phyloP scores from a whole-genome alignment of 2,329 filamentous ascomycete species.

The Aspergillus sp. region DNA sequence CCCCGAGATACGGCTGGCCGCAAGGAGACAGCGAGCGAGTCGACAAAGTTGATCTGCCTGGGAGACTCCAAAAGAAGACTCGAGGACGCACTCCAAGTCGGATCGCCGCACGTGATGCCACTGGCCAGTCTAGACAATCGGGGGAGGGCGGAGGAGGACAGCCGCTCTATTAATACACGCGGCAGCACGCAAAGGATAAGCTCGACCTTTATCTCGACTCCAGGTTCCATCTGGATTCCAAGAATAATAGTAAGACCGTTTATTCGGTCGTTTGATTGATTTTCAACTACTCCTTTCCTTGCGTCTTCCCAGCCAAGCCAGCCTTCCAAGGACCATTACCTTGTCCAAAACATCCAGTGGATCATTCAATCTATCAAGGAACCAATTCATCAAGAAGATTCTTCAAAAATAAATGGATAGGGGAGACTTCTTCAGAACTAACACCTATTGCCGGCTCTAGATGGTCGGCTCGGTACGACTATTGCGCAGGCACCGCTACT shows the following conservation, averaged over 20 bases:
- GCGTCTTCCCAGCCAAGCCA: slow-evolving; percentile 13
- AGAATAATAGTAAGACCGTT: neutral
- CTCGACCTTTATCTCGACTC: neutral
- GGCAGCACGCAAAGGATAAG: neutral
- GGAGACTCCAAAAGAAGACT: neutral
- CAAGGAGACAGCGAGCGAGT: neutral
- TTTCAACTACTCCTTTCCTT: slow-evolving; percentile 7
- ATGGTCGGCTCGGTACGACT: slow-evolving; percentile 7
- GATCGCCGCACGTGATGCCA: slow-evolving; percentile 21
- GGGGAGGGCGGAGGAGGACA: neutral
- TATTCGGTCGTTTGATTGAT: neutral
- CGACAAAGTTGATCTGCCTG: neutral
- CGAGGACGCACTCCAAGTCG: neutral
- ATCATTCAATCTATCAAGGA: slow-evolving; percentile 3
- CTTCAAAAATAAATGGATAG: slow-evolving; percentile 3
- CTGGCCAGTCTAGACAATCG: slow-evolving; percentile 16
- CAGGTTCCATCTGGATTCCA: too few relatives aligned
- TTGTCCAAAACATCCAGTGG: slow-evolving; percentile 1
- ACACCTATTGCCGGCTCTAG: neutral
- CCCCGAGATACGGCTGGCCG: neutral
- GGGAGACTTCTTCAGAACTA: neutral
- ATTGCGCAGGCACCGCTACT: slow-evolving; percentile 11
- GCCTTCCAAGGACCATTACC: neutral
- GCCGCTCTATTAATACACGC: slow-evolving; percentile 1
- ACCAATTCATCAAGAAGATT: neutral